Conservation (phyloP, 106 monocot species). For the Apostasia shenzhenica region DNA sequence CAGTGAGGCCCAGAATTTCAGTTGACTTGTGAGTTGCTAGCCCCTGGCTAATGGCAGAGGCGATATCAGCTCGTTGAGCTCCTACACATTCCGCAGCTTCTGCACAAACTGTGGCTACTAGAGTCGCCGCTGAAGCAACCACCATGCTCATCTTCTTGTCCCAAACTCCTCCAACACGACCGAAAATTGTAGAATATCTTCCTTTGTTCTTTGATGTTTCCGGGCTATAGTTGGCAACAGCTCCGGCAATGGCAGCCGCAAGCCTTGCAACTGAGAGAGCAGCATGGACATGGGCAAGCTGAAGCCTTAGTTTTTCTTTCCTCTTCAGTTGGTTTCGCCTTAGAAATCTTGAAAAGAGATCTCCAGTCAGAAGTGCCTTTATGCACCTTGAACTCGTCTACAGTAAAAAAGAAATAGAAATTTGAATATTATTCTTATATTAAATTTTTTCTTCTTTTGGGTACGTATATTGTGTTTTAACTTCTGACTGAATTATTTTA, state of each 20-base stretch:
- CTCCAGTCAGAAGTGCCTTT: constrained; percentile 36
- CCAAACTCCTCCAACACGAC: constrained; percentile 1
- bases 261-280: constrained; percentile 58
- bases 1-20: constrained; percentile 42
- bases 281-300: constrained; percentile 42
- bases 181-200: too few relatives aligned
- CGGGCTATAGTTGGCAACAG: constrained; percentile 19
- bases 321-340: constrained; percentile 27
- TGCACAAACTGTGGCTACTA: constrained; percentile 68
- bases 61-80: constrained; percentile 32
- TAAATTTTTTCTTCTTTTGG: neutral
- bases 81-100: constrained; percentile 62
- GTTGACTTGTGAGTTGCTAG: constrained; percentile 23
- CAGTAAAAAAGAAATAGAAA: neutral
- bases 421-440: too few relatives aligned
- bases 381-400: constrained; percentile 22
- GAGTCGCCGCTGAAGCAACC: constrained; percentile 40
- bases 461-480: neutral
- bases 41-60: constrained; percentile 44
- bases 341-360: constrained; percentile 16
- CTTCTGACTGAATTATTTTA: neutral
- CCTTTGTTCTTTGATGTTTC: constrained; percentile 5
- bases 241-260: constrained; percentile 51
- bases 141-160: constrained; percentile 34
- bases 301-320: constrained; percentile 38